Evolutionary conservation across 2,329 filamentous ascomycete species (phyloP).

Genomic region (Curvularia sp.): DNA sequence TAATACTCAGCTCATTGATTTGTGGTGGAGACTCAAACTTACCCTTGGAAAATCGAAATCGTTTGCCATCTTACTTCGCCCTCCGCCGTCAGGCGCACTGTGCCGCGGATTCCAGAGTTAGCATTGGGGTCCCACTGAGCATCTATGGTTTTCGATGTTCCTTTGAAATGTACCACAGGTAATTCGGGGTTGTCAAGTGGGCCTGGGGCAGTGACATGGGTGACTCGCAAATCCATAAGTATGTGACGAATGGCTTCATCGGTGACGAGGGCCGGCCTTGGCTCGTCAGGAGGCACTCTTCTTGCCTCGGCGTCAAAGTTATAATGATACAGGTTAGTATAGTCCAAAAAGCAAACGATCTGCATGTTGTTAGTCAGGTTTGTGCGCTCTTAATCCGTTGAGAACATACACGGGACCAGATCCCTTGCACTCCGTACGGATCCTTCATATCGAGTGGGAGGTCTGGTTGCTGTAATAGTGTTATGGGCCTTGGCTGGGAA

Average conservation of each 20-base stretch:
- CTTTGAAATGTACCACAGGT: constrained; percentile 73
- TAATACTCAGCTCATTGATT: constrained; percentile 17
- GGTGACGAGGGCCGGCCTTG: constrained; percentile 62
- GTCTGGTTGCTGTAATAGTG: constrained; percentile 43
- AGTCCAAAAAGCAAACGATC: constrained; percentile 56
- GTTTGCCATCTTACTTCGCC: constrained; percentile 79
- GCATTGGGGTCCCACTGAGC: constrained; percentile 72
- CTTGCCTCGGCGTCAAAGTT: constrained; percentile 65
- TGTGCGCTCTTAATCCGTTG: neutral
- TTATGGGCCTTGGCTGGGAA: constrained; percentile 11
- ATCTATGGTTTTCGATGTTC: constrained; percentile 67
- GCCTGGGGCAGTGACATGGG: constrained; percentile 64
- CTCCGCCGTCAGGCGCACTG: constrained; percentile 69
- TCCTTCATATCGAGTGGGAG: constrained; percentile 63
- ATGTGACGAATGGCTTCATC: constrained; percentile 75
- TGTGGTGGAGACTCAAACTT: constrained; percentile 21
- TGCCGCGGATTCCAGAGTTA: constrained; percentile 69
- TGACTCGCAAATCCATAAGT: constrained; percentile 70
- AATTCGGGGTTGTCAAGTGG: constrained; percentile 63
- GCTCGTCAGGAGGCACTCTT: constrained; percentile 46
- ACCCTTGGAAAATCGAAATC: constrained; percentile 66
- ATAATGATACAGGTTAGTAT: constrained; percentile 69
- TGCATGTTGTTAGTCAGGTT: constrained; percentile 26
- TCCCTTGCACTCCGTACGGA: constrained; percentile 66
- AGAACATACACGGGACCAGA: constrained; percentile 69